Conservation (phyloP, 148 eudicot species). For the Talinum fruticosum region DNA sequence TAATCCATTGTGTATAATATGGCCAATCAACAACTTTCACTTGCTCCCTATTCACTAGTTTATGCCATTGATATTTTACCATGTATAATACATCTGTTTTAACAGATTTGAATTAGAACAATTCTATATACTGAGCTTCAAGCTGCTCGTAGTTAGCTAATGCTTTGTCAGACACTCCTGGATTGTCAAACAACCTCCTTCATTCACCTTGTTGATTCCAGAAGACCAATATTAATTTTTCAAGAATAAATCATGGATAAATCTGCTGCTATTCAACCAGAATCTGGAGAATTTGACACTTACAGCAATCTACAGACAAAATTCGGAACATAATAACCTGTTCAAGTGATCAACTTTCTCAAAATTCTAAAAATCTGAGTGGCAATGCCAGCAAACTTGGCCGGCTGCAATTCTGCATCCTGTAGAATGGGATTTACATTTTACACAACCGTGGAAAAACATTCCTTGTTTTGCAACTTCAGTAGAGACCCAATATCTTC, state of each 20-base stretch:
- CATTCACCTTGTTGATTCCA: too few species aligned
- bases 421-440: conserved; percentile 18
- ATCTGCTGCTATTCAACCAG: neutral
- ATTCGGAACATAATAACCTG: conserved; percentile 1
- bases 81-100: too few species aligned
- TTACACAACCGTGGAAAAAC: conserved; percentile 7
- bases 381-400: conserved; percentile 9
- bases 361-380: conserved; percentile 19
- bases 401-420: neutral
- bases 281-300: neutral
- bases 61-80: neutral
- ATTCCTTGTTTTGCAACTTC: conserved; percentile 17
- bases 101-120: too few species aligned
- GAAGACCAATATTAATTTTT: too few species aligned
- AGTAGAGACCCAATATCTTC: conserved; percentile 88
- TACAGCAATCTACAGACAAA: conserved; percentile 7
- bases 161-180: too few species aligned
- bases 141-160: too few species aligned
- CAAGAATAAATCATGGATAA: too few species aligned
- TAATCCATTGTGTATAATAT: too few species aligned
- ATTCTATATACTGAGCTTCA: too few species aligned
- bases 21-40: too few species aligned
- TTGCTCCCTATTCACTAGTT: too few species aligned
- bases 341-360: neutral
- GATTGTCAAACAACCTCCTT: too few species aligned